A percentile compares a stretch with the other conserved stretches of the same genome.
Conservation (phyloP, 257 asterid genomes). For the Lavandula angustifolia region DNA sequence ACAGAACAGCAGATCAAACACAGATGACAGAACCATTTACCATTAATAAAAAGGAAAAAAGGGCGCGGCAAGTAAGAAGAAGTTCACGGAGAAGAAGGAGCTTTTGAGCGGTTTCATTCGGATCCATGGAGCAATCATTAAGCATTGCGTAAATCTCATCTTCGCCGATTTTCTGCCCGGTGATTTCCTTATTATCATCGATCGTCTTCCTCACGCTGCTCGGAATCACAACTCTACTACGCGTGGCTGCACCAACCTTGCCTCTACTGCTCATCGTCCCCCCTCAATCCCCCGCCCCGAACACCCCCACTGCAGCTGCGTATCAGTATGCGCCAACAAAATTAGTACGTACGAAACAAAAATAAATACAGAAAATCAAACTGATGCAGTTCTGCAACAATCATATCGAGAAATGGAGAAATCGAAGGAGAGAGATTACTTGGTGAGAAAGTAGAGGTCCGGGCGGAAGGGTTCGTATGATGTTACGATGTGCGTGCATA, state of each 20-base stretch:
- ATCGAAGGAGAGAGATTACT: background rate
- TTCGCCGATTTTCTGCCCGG: conserved; percentile 74
- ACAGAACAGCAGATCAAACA: background rate
- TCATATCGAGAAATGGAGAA: background rate
- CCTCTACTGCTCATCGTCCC: conserved; percentile 66
- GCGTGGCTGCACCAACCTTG: conserved; percentile 47
- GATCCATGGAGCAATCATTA: conserved; percentile 90
- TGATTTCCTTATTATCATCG: conserved; percentile 76
- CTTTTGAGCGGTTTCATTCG: conserved; percentile 82
- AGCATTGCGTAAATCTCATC: conserved; percentile 93
- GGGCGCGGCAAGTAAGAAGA: conserved; percentile 2
- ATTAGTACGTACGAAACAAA: background rate
- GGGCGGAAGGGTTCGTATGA: conserved; percentile 1
- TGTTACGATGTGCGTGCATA: background rate
- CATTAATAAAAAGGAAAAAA: background rate
- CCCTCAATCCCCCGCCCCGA: conserved; percentile 35
- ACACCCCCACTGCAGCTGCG: conserved; percentile 12
- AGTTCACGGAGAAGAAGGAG: conserved; percentile 72
- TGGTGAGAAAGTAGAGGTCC: conserved; percentile 4
- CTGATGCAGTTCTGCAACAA: background rate
- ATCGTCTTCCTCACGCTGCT: conserved; percentile 66
- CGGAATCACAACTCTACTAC: conserved; percentile 70
- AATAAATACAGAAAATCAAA: conserved; percentile 1
- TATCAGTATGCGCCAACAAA: background rate
- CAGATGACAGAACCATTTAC: conserved; percentile 29